Evolutionary conservation across 2,329 filamentous ascomycete genomes (phyloP), one percentile per base, ranked within the genome.

Genomic region (Sphaerulina vaccinii): DNA sequence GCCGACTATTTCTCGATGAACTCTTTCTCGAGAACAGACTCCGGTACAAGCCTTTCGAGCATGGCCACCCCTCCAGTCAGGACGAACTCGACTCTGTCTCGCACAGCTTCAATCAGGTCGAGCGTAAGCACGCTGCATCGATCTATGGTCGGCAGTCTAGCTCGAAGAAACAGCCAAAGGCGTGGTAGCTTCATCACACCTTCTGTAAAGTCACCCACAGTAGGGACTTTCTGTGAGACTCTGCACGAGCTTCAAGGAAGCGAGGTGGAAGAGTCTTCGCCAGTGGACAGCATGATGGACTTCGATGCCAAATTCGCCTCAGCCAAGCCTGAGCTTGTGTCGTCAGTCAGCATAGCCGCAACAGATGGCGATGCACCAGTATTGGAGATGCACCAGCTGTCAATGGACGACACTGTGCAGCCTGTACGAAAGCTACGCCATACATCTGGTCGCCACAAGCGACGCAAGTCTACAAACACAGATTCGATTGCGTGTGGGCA

Each of bases 161-260:
- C 55, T 1, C 53, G 64, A 15, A 64, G 59, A 48, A 56, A 52
- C 16, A 54, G 46, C 40, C 52, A 48, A 5, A 52, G 47, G 10
- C 22, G 47, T 9, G 32, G 38, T 13, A 51, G 41, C 32, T 48
- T 32, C 51, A 48, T 39, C 27, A 40, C 32, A 9, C 56, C 38
- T 8, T 51, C 51, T 19, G 49, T 43, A n/a, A 59, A 44, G 63
- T 15, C 62, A 64, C 27, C 65, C 13, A 68, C 67, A 32, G 69
- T 64, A 44, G 33, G 65, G 19, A 52, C 59, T 45, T 71, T 65
- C 49, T 69, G 65, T 51, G 69, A 74, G 37, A 72, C 70, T 22
- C 52, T 72, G 7, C 63, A 72, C 1, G 68, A 70, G 22, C 68
- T 69, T 1, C 71, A 71, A 40, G 70, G 69, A 10, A 71, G 72